A percentile compares a stretch with the other conserved stretches of the same genome.
phyloP scores from a whole-genome alignment of 768 basidiomycete genomes.

The Royoungia palumana region DNA sequence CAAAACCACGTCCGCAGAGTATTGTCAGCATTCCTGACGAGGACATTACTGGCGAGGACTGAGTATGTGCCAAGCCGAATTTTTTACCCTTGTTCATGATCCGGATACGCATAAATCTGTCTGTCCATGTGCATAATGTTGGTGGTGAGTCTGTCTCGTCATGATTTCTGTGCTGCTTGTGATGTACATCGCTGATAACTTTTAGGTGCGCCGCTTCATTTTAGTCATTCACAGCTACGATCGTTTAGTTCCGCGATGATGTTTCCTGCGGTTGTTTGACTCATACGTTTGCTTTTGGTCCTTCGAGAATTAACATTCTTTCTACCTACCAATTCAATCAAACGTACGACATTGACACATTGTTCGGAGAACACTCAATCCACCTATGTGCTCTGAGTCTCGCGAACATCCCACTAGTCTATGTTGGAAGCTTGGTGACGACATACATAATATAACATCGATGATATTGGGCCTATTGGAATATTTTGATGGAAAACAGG shows the following conservation, averaged over 20 bases:
- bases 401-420: conserved; percentile 10
- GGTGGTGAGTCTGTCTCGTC: conserved; percentile 12
- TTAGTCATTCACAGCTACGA: conserved; percentile 28
- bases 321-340: neutral
- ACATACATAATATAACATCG: conserved; percentile 22
- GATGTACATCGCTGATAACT: neutral
- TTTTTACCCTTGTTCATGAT: conserved; percentile 21
- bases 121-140: conserved; percentile 23
- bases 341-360: conserved; percentile 2
- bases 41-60: conserved; percentile 54
- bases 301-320: conserved; percentile 12
- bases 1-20: conserved; percentile 41
- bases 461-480: conserved; percentile 2
- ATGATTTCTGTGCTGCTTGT: neutral
- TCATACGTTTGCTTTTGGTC: conserved; percentile 21
- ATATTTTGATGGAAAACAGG: neutral
- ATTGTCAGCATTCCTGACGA: conserved; percentile 53
- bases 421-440: conserved; percentile 11
- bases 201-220: conserved; percentile 12
- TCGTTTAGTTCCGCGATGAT: conserved; percentile 32
- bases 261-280: conserved; percentile 19
- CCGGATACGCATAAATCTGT: conserved; percentile 18
- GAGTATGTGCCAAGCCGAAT: conserved; percentile 15
- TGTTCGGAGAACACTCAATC: conserved; percentile 7
- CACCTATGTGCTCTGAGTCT: conserved; percentile 6